Base-by-base conservation (phyloP, 1,139 yeast species). In the Debaryomycetaceae sp. region DNA sequence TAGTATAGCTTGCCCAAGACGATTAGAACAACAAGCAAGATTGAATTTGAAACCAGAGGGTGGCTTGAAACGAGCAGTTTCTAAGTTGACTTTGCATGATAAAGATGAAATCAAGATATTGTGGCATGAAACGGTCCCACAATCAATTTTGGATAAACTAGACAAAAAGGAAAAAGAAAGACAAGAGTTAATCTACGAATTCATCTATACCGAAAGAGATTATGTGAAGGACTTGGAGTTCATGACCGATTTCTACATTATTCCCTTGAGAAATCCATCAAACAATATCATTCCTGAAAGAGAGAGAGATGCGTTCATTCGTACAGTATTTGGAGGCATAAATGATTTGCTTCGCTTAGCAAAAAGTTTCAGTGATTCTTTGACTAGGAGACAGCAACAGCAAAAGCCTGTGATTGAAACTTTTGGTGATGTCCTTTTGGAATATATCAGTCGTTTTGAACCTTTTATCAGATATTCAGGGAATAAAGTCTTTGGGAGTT, bases 1-100 rank as follows among this genome's bases (percentile, higher is more conserved):
- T 63, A 86, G 96, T 40, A 91, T 92, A 51, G 95, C 97, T n/a
- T 92, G 98, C 65, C 98, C 98, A 8, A 78, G 97, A 51, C 78
- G 98, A 49, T 70, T 92, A 37, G 98, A 92, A 62, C 98, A 92
- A 60, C 98, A 92, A 58, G 96, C 96, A 2, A 73, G 98, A 42
- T 73, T 88, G 44, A 88, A 89, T 53, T 74, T 87, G 79, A 87
- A 88, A 59, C 89, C 95, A 6, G 87, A 87, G 53, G 92, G 96
- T 31, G 95, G 95, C 1, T 73, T 92, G 52, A 79, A 82, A 48
- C 73, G 96, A 33, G 89, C 95, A 6, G 95, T 87, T 36, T 82
- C 92, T 6, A 74, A 87, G 52, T 73, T 88, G 22, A 83, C 96
- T 1, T 63, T 87, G 35, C 84, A 84, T 49, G 85, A 81, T 33